Evolutionary conservation across 116 monocot species (phyloP), one percentile per base, ranked within the genome.

Genomic region (Trichopus zeylanicus): DNA sequence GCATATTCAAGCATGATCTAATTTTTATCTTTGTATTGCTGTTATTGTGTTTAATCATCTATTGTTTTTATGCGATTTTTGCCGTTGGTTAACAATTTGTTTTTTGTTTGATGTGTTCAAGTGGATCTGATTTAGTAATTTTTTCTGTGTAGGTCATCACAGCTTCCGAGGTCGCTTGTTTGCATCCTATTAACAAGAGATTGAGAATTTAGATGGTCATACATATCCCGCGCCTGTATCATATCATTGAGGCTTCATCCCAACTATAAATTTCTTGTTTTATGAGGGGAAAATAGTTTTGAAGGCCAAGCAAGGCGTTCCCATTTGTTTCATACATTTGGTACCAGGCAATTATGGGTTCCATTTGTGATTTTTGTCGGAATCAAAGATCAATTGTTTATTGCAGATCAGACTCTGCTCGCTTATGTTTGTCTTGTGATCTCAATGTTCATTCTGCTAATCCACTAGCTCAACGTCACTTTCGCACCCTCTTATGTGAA

Each of bases 401-500:
- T 48, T 94, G 94, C 73, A 61, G 83, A 47, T 86, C 94, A 42
- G 89, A 94, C 67, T 75, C 86, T 57, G 94, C 94, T 37, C 78
- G 70, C 31, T 65, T 94, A 48, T 94, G 94, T 66, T 78, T 94
- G 62, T 86, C 83, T 13, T 94, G 94, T 60, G 94, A 94, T 60
- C 83, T 78, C 46, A 83, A 72, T 69, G 83, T 94, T 31, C 94
- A 94, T 56, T 89, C 90, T 29, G 90, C 94, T 25, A 94, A 94
- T 67, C 83, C 89, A 2, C 86, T 94, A 31, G 86, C 94, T 28
- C 61, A 42, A 42, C 86, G 90, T 28, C 94, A 94, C 48, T 81
- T 76, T 21, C 75, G 94, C 20, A 86, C 89, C 18, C 94, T 89
- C 31, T 27, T 94, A 53, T 94, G 94, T 51, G 83, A 86, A 32